A percentile compares a stretch with the other conserved stretches of the same genome.
These are phyloP conservation scores for Phytopythium litorale DNA, from an alignment of 352 stramenopile species.

Conservation along the genomic window DNA sequence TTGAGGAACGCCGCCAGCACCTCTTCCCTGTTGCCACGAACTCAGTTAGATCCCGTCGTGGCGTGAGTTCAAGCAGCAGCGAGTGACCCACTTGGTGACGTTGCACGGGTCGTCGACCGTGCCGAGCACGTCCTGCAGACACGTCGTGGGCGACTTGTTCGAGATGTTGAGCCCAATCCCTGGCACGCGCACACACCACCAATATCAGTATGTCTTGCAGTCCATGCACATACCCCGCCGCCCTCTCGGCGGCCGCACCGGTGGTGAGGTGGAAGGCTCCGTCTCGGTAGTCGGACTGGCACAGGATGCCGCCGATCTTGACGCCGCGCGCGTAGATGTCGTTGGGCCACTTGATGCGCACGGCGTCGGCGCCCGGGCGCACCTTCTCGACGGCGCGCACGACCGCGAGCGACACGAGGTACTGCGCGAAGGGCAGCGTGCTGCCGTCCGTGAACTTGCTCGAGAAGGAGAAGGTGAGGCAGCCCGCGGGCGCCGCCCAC, in stretches of 20 bases:
- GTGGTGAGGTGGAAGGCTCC: slow-evolving; percentile 82
- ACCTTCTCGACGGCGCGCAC: slow-evolving; percentile 71
- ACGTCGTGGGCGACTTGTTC: slow-evolving; percentile 83
- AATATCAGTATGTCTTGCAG: background rate
- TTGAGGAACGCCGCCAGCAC: slow-evolving; percentile 89
- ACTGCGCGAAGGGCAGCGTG: slow-evolving; percentile 88
- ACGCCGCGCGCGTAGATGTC: slow-evolving; percentile 88
- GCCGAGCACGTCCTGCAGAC: slow-evolving; percentile 78
- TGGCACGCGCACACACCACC: slow-evolving; percentile 12
- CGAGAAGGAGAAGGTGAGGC: slow-evolving; percentile 90
- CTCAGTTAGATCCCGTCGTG: slow-evolving; percentile 1
- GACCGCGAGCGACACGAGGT: slow-evolving; percentile 87
- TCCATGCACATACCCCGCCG: background rate
- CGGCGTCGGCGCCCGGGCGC: slow-evolving; percentile 40
- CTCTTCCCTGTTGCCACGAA: slow-evolving; percentile 50
- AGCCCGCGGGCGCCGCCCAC: slow-evolving; percentile 86
- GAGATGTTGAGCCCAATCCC: slow-evolving; percentile 89
- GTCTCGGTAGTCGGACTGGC: slow-evolving; percentile 84
- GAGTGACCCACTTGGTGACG: slow-evolving; percentile 66
- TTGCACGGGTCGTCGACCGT: slow-evolving; percentile 49
- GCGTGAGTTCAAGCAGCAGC: background rate
- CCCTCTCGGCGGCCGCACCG: slow-evolving; percentile 16
- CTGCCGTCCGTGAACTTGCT: slow-evolving; percentile 73
- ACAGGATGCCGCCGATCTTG: slow-evolving; percentile 90
- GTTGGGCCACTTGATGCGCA: slow-evolving; percentile 92